A percentile compares a stretch with the other conserved stretches of the same genome.
These are phyloP conservation scores for Jatropha multifida DNA, from an alignment of 441 rosid species.

Conservation along the genomic window DNA sequence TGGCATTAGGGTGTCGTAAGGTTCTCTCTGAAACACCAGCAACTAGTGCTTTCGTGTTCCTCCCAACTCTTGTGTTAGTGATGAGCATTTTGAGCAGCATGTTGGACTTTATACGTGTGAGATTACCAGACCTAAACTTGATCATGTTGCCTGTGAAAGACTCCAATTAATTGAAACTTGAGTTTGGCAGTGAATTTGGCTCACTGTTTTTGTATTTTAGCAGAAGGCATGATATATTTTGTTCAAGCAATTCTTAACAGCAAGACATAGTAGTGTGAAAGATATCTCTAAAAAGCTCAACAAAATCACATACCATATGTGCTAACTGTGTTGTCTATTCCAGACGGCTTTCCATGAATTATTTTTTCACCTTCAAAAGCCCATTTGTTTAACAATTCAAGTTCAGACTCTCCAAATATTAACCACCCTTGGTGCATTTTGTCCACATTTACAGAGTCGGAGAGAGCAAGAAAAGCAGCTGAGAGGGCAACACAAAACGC, in stretches of 20 bases:
- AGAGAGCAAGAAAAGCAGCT: conserved; percentile 63
- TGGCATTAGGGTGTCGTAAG: conserved; percentile 62
- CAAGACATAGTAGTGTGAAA: background rate
- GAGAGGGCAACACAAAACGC: conserved; percentile 76
- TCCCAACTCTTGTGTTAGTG: conserved; percentile 83
- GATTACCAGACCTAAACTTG: conserved; percentile 71
- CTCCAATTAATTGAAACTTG: background rate
- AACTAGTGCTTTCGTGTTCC: conserved; percentile 89
- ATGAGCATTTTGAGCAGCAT: conserved; percentile 79
- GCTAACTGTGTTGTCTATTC: conserved; percentile 95
- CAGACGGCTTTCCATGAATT: conserved; percentile 94
- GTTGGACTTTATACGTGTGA: conserved; percentile 54
- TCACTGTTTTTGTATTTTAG: background rate
- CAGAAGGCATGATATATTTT: background rate
- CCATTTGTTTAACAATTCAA: conserved; percentile 81
- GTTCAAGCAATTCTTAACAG: background rate
- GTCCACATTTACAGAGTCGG: conserved; percentile 42
- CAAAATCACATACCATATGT: conserved; percentile 62
- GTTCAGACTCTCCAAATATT: conserved; percentile 46
- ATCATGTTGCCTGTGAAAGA: conserved; percentile 74
- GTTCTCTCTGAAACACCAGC: conserved; percentile 84
- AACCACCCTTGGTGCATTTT: conserved; percentile 49
- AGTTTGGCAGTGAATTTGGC: background rate
- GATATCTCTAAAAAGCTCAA: background rate
- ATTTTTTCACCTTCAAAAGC: conserved; percentile 96